These are phyloP conservation scores for Macrolepiota fuliginosa DNA, from an alignment of 768 basidiomycete genomes.

Conservation along the genomic window DNA sequence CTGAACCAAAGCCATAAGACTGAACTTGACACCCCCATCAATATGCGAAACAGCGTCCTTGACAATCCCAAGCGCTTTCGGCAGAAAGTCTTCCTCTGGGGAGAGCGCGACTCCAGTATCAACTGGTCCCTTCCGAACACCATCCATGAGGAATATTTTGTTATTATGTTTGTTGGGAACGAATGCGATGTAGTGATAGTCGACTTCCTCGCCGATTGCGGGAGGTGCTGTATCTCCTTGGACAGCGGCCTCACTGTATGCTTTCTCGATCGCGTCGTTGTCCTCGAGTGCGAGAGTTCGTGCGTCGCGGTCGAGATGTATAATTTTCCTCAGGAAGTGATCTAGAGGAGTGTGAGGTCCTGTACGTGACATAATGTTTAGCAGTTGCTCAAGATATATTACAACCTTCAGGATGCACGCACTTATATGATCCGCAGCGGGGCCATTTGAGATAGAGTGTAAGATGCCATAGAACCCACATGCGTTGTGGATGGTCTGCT, in stretches of 20 bases:
- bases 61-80: conserved; percentile 20
- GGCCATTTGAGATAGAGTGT: conserved; percentile 30
- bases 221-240: conserved; percentile 30
- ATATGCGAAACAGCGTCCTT: conserved; percentile 22
- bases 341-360: conserved; percentile 22
- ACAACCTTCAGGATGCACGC: conserved; percentile 13
- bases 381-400: neutral
- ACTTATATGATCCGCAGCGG: conserved; percentile 19
- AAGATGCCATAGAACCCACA: conserved; percentile 36
- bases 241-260: conserved; percentile 26
- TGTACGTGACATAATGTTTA: conserved; percentile 6
- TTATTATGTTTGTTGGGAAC: conserved; percentile 26
- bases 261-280: conserved; percentile 25
- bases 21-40: conserved; percentile 24
- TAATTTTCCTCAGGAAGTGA: conserved; percentile 21
- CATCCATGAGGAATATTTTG: conserved; percentile 33
- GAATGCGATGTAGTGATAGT: conserved; percentile 33
- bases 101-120: conserved; percentile 21
- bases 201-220: conserved; percentile 25
- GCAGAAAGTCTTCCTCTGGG: conserved; percentile 24
- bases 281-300: conserved; percentile 30
- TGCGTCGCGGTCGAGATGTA: conserved; percentile 23
- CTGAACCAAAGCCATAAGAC: conserved; percentile 23
- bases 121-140: conserved; percentile 29
- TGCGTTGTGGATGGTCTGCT: conserved; percentile 36